Evolutionary conservation across 352 stramenopile genomes (phyloP).

Genomic region (Globisporangium emineosum): DNA sequence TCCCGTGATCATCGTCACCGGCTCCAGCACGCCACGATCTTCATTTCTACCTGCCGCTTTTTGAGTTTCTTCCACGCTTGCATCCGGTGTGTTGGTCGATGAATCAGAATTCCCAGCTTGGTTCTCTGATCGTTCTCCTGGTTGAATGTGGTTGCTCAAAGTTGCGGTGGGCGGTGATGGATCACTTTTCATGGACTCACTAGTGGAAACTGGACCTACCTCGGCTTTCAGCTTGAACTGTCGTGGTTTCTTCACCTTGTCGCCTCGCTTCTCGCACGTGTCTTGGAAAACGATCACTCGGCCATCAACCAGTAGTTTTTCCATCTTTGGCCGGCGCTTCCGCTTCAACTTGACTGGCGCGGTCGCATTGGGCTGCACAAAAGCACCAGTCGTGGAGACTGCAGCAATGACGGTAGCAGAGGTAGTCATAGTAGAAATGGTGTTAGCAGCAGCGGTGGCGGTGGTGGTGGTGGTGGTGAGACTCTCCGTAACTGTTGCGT

Average conservation of each 20-base stretch:
- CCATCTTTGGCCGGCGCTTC: constrained; percentile 46
- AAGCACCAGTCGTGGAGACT: neutral
- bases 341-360: constrained; percentile 21
- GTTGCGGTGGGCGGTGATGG: neutral
- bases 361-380: neutral
- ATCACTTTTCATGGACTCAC: neutral
- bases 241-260: constrained; percentile 56
- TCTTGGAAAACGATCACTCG: constrained; percentile 46
- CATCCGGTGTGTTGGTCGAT: neutral
- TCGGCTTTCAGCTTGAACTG: constrained; percentile 1
- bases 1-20: no score
- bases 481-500: neutral
- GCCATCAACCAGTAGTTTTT: constrained; percentile 45
- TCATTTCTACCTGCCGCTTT: neutral
- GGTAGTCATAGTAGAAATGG: neutral
- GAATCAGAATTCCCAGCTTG: neutral
- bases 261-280: constrained; percentile 53
- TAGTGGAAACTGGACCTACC: neutral
- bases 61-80: neutral
- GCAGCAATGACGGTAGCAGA: neutral
- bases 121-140: neutral
- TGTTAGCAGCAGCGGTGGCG: neutral
- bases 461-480: neutral
- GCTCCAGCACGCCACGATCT: neutral
- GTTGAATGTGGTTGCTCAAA: no score